Conservation (phyloP, 179 eudicot species). For the Vitellaria paradoxa region DNA sequence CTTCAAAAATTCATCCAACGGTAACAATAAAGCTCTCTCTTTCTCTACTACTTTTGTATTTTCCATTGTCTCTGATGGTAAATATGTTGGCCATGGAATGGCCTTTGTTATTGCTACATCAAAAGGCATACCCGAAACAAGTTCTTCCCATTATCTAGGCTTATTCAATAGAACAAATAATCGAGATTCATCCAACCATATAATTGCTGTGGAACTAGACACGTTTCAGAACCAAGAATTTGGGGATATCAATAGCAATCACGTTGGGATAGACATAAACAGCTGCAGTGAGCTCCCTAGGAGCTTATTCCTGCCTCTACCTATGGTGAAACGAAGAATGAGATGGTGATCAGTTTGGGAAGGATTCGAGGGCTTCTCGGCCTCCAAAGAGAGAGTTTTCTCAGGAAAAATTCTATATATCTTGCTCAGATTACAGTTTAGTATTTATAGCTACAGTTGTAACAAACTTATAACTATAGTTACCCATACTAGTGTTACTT, state of each 20-base stretch:
- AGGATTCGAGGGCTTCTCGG: no score
- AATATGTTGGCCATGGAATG: slow-evolving; percentile 28
- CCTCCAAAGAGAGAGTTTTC: no score
- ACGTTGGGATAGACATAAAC: slow-evolving; percentile 29
- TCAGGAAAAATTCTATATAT: no score
- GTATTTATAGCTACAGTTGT: no score
- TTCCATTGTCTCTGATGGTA: slow-evolving; percentile 21
- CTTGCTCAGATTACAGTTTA: no score
- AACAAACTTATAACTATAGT: no score
- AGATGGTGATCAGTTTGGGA: no score
- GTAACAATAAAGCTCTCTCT: slow-evolving; percentile 17
- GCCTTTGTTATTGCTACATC: slow-evolving; percentile 29
- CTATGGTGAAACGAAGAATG: no score
- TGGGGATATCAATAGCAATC: slow-evolving; percentile 22
- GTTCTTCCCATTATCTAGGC: slow-evolving; percentile 23
- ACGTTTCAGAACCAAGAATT: slow-evolving; percentile 10
- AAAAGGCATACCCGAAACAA: slow-evolving; percentile 2
- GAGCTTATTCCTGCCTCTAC: no score
- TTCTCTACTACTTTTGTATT: slow-evolving; percentile 36
- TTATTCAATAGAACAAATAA: slow-evolving; percentile 17
- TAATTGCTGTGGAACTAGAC: slow-evolving; percentile 36
- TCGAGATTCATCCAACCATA: slow-evolving; percentile 25
- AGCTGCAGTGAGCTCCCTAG: no score
- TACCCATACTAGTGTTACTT: no score
- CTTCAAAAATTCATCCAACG: slow-evolving; percentile 22